These are phyloP conservation scores for Digitaria exilis DNA, from an alignment of 202 grass and related monocot species.

Conservation along the genomic window DNA sequence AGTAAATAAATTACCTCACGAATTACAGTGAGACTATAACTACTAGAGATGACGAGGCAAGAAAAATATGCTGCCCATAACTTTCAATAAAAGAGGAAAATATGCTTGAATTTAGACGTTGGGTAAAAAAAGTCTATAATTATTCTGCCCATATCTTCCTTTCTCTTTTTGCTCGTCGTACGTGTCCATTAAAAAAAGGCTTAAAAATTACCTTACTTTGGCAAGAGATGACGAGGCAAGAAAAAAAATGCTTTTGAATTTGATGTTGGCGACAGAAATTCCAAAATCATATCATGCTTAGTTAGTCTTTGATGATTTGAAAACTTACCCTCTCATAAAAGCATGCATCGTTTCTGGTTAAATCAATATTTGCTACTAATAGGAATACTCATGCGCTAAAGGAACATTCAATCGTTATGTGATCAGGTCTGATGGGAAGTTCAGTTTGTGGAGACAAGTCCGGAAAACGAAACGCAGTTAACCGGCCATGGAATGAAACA, in stretches of 20 bases:
- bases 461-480: neutral
- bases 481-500: neutral
- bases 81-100: no score
- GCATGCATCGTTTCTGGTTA: neutral
- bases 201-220: neutral
- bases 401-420: no score
- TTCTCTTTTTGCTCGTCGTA: neutral
- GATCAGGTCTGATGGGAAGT: no score
- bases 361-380: neutral
- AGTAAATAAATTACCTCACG: no score
- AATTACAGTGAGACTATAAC: no score
- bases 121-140: no score
- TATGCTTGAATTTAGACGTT: no score
- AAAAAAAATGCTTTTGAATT: neutral
- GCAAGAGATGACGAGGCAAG: neutral
- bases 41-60: no score
- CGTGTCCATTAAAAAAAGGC: neutral
- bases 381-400: no score
- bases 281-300: neutral
- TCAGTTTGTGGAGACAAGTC: no score
- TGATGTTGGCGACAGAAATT: neutral
- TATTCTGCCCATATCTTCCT: neutral
- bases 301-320: neutral
- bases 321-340: neutral
- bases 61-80: no score